Evolutionary conservation across 1,284 basidiomycete genomes (phyloP), one percentile per base, ranked within the genome.

Genomic region (Agaricales sp.): DNA sequence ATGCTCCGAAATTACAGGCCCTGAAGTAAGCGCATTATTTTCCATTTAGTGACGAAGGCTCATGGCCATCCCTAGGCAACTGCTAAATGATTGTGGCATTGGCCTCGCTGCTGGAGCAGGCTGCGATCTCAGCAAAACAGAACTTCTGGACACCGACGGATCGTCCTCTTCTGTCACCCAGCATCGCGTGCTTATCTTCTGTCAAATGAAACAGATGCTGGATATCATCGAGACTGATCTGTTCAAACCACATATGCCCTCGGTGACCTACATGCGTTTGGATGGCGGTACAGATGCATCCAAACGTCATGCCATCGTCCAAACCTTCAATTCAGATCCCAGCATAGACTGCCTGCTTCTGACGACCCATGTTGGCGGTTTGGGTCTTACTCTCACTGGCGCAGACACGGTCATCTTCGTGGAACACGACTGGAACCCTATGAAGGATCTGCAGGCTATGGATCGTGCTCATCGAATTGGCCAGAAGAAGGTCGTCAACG

Each of bases 361-460:
- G 52, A 99, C 96, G 0, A 99, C 96, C 0, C 91, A 93, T 55
- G 95, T 99, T 44, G 96, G 96, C 53, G 96, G 96, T 3, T 72
- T 99, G 12, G 96, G 96, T 1, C 68, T 99, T 56, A 99, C 96
- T 18, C 70, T 99, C 56, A 99, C 96, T 0, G 95, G 96, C 20
- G 96, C 96, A 6, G 96, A 99, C 64, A 99, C 96, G 1, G 96
- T 99, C 55, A 97, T 99, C 55, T 99, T 99, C 60, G 92, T 99
- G 45, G 96, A 99, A 64, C 96, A 99, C 64, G 96, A 99, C 64
- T 99, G 96, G 96, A 99, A 99, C 65, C 96, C 96, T 16, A 97
- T 96, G 93, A 98, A 98, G 66, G 96, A 99, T 68, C 70, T 99
- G 11, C 96, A 99, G 64, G 96, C 96, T 3, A 99, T 99, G 96